These are phyloP conservation scores for Lolium perenne DNA, from an alignment of 176 grass and related monocot species.

Conservation along the genomic window DNA sequence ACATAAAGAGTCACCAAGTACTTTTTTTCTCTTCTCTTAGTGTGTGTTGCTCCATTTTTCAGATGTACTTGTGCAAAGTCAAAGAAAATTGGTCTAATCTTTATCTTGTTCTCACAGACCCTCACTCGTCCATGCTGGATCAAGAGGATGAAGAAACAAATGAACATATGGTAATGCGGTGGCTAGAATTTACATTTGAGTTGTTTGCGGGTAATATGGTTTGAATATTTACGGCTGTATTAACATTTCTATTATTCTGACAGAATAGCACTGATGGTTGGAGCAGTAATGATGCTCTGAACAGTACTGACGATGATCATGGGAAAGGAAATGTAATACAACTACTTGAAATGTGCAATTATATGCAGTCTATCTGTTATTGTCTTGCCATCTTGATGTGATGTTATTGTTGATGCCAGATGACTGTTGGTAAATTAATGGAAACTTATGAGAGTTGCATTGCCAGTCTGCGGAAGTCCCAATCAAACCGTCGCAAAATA, in stretches of 20 bases:
- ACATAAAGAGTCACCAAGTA: not conserved
- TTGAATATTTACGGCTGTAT: not conserved
- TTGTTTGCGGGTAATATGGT: constrained; percentile 22
- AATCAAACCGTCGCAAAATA: constrained; percentile 68
- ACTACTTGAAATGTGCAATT: not conserved
- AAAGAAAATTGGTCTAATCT: constrained; percentile 37
- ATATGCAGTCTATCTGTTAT: constrained; percentile 30
- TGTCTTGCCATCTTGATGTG: not conserved
- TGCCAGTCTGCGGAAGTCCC: constrained; percentile 67
- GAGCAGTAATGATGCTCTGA: constrained; percentile 55
- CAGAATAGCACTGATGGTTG: constrained; percentile 64
- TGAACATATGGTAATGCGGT: constrained; percentile 58
- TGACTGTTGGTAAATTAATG: constrained; percentile 90
- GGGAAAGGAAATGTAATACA: constrained; percentile 83
- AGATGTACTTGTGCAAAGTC: constrained; percentile 21
- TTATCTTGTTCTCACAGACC: constrained; percentile 47
- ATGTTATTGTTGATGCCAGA: constrained; percentile 53
- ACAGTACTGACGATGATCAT: constrained; percentile 34
- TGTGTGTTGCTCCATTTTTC: not conserved
- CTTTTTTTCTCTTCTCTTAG: constrained; percentile 6
- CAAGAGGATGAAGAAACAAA: constrained; percentile 59
- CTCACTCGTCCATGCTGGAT: constrained; percentile 50
- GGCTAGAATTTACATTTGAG: constrained; percentile 28
- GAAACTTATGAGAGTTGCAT: constrained; percentile 80
- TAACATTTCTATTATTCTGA: constrained; percentile 55